Percentiles rank a stretch among this genome's conserved stretches.
These are phyloP conservation scores for Ceriops tagal DNA, from an alignment of 345 rosid genomes.

Conservation along the genomic window DNA sequence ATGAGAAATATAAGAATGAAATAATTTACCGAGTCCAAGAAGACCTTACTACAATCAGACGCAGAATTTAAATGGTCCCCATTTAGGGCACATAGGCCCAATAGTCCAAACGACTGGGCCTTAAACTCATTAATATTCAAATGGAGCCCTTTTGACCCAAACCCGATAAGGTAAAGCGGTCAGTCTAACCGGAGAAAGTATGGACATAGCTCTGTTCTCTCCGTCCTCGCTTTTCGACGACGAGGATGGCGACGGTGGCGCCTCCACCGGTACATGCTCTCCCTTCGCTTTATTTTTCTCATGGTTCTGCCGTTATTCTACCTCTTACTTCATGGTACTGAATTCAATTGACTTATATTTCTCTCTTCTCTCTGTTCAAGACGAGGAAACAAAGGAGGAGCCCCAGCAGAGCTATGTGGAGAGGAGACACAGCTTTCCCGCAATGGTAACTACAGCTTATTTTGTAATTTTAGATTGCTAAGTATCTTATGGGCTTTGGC, in stretches of 20 bases:
- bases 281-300: conserved; percentile 7
- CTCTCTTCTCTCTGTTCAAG: no score
- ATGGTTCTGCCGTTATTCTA: not conserved
- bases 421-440: conserved; percentile 81
- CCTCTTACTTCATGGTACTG: no score
- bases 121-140: not conserved
- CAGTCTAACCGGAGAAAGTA: conserved; percentile 8
- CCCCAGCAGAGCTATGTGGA: conserved; percentile 57
- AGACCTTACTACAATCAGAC: no score
- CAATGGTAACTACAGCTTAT: conserved; percentile 41
- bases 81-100: no score
- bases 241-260: conserved; percentile 47
- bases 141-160: not conserved
- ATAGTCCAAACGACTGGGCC: no score
- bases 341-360: no score
- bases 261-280: conserved; percentile 31
- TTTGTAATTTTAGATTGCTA: not conserved
- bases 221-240: conserved; percentile 79
- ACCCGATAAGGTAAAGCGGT: not conserved
- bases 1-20: no score
- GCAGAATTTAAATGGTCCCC: no score
- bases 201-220: conserved; percentile 97
- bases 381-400: conserved; percentile 44
- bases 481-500: conserved; percentile 14
- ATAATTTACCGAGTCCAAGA: no score